These are phyloP conservation scores for Salix suchowensis DNA, from an alignment of 345 rosid species.

Conservation along the genomic window DNA sequence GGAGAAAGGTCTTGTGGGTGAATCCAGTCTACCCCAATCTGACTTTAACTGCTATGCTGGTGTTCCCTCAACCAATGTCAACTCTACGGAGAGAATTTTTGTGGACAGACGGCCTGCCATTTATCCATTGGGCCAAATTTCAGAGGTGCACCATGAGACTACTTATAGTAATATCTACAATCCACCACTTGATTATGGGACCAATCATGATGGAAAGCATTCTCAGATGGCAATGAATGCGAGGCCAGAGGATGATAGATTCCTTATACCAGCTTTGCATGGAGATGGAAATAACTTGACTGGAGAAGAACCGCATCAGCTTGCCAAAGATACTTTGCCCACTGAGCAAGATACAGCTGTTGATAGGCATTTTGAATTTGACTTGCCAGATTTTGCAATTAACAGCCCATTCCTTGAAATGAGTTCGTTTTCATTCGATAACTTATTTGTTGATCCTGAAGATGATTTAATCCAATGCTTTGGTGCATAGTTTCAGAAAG, in stretches of 20 bases:
- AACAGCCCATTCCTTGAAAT: background rate
- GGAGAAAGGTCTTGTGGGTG: constrained; percentile 41
- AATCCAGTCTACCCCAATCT: constrained; percentile 26
- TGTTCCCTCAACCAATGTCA: constrained; percentile 40
- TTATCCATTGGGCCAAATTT: constrained; percentile 42
- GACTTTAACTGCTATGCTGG: constrained; percentile 40
- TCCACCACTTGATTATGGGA: constrained; percentile 43
- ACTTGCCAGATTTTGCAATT: background rate
- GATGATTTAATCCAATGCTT: constrained; percentile 22
- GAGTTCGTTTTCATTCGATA: background rate
- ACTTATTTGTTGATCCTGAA: constrained; percentile 1
- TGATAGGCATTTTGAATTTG: constrained; percentile 46
- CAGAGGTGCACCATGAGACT: constrained; percentile 41
- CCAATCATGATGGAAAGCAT: constrained; percentile 37
- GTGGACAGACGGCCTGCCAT: constrained; percentile 55
- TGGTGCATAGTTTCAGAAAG: constrained; percentile 17
- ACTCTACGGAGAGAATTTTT: constrained; percentile 41
- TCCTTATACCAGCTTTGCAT: constrained; percentile 27
- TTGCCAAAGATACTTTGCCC: constrained; percentile 37
- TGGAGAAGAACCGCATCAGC: constrained; percentile 38
- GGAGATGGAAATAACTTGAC: constrained; percentile 38
- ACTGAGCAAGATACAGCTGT: constrained; percentile 55
- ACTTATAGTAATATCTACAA: constrained; percentile 38
- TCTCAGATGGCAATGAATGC: constrained; percentile 36
- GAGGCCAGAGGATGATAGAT: constrained; percentile 36